Conservation (phyloP, 2,329 filamentous ascomycete species). For the Colletotrichum euphorbiae region DNA sequence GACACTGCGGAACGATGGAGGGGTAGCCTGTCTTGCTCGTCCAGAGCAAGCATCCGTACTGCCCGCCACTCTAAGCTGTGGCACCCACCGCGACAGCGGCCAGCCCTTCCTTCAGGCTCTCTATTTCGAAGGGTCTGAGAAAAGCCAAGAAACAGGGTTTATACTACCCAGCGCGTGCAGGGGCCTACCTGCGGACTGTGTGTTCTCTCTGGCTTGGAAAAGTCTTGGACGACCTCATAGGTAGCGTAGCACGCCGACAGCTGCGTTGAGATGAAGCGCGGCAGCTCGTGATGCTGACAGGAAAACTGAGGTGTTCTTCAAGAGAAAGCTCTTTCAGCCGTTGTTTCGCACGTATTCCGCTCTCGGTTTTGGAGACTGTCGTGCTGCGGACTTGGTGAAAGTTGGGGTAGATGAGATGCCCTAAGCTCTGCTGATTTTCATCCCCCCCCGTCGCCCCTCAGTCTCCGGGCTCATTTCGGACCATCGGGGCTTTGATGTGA, state of each 20-base stretch:
- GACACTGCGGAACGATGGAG: not conserved
- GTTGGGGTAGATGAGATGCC: not conserved
- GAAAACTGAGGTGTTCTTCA: not conserved
- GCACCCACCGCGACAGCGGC: slow-evolving; percentile 1
- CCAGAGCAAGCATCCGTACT: not conserved
- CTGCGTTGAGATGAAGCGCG: not conserved
- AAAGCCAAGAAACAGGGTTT: slow-evolving; percentile 37
- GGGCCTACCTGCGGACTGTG: slow-evolving; percentile 33
- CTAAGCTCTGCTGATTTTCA: slow-evolving; percentile 3
- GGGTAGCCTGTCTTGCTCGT: slow-evolving; percentile 2
- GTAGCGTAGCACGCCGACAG: slow-evolving; percentile 17
- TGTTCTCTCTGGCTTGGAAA: slow-evolving; percentile 28
- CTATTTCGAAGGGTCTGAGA: slow-evolving; percentile 16
- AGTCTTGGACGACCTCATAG: slow-evolving; percentile 38
- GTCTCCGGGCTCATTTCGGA: slow-evolving; percentile 26
- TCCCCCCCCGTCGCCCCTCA: slow-evolving; percentile 16
- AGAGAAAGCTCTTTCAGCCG: not conserved
- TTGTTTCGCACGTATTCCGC: slow-evolving; percentile 8
- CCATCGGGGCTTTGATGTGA: slow-evolving; percentile 11
- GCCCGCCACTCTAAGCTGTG: not conserved
- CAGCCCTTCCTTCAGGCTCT: not conserved
- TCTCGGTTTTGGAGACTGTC: not conserved
- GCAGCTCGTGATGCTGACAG: slow-evolving; percentile 1
- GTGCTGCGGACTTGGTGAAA: not conserved
- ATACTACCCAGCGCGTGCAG: slow-evolving; percentile 37